A percentile compares a stretch with the other conserved stretches of the same genome.
Evolutionary conservation across 805 yeast species (phyloP).

Genomic region (Suhomyces canberraensis): DNA sequence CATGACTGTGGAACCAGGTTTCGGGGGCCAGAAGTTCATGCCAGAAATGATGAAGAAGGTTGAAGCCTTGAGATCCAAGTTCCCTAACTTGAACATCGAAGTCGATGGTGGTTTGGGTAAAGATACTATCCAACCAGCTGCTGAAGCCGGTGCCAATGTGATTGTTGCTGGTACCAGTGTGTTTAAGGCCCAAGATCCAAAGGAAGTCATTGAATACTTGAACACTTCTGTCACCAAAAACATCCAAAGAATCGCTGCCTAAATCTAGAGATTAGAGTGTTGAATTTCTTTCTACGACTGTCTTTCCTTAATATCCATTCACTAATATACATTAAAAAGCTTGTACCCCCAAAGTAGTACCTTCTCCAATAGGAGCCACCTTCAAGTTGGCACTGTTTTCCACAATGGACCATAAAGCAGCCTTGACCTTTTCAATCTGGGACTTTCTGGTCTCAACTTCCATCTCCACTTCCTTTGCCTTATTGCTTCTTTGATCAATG

Average conservation of each 20-base stretch:
- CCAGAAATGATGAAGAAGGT: conserved; percentile 96
- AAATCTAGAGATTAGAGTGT: too few relatives aligned
- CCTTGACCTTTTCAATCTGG: conserved; percentile 50
- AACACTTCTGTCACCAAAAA: conserved; percentile 56
- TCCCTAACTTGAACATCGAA: conserved; percentile 81
- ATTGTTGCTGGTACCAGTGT: conserved; percentile 97
- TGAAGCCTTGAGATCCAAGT: conserved; percentile 63
- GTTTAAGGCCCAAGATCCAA: conserved; percentile 79
- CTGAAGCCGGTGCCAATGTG: conserved; percentile 97
- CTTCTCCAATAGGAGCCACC: conserved; percentile 53
- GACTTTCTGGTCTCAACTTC: conserved; percentile 35
- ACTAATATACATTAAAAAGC: conserved; percentile 34
- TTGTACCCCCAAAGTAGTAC: conserved; percentile 84
- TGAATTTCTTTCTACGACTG: too few relatives aligned
- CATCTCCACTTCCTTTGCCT: conserved; percentile 46
- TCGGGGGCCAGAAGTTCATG: conserved; percentile 98
- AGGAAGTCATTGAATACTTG: conserved; percentile 66
- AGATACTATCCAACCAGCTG: conserved; percentile 81
- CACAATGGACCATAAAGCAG: conserved; percentile 69
- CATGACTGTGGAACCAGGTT: conserved; percentile 99
- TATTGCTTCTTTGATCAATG: conserved; percentile 49
- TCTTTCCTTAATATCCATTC: conserved; percentile 1
- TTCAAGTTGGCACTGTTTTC: conserved; percentile 52
- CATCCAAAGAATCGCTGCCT: conserved; percentile 9
- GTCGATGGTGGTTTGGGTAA: conserved; percentile 96